Conservation (phyloP, 2,329 filamentous ascomycete species). For the Claviceps sp. region DNA sequence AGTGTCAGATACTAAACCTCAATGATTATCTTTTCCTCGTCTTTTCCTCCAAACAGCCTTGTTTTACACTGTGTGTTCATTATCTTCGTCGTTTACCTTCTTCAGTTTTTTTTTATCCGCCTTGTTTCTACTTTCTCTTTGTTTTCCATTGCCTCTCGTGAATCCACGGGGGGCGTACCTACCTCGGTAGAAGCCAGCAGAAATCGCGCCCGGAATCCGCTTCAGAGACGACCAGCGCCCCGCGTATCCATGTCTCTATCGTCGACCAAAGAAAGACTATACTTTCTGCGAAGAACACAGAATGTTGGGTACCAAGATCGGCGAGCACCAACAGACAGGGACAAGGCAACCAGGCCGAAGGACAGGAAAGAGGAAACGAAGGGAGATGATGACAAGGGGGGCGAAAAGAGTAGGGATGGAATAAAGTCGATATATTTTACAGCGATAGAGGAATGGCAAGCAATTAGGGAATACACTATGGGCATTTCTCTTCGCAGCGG, state of each 20-base stretch:
- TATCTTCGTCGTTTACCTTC: neutral
- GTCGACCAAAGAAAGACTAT: neutral
- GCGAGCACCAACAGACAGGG: too few species aligned
- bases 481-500: too few species aligned
- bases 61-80: neutral
- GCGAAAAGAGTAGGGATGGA: too few species aligned
- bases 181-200: conserved; percentile 9
- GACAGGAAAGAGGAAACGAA: neutral
- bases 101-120: too few species aligned
- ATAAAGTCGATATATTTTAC: too few species aligned
- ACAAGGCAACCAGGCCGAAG: neutral
- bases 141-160: neutral
- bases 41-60: too few species aligned
- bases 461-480: too few species aligned
- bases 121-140: too few species aligned
- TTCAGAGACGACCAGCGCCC: conserved; percentile 8
- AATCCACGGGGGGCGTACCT: neutral
- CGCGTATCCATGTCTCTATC: neutral
- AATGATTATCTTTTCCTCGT: too few species aligned
- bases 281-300: too few species aligned
- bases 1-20: neutral
- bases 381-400: neutral
- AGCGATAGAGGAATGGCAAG: too few species aligned
- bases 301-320: too few species aligned
- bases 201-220: conserved; percentile 5